These are phyloP conservation scores for Claviceps purpurea DNA, from an alignment of 2,329 filamentous ascomycete genomes.

Conservation along the genomic window DNA sequence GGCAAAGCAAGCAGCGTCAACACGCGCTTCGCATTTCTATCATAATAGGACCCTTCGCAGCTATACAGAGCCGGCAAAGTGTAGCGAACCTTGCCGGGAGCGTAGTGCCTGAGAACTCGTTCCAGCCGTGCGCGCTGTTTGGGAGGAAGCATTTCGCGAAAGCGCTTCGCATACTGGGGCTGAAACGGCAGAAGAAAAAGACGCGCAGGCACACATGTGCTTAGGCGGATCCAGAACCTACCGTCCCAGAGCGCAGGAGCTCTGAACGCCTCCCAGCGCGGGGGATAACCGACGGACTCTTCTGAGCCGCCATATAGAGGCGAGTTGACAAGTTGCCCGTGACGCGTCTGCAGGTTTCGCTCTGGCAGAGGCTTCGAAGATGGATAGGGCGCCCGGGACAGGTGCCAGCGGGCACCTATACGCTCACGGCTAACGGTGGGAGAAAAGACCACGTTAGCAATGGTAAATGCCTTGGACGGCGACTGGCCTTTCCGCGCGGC, in stretches of 20 bases:
- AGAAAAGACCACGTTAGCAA: conserved; percentile 25
- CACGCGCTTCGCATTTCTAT: conserved; percentile 8
- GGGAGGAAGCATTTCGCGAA: conserved; percentile 29
- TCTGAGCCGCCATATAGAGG: background rate
- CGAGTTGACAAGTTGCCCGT: conserved; percentile 6
- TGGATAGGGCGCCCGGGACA: conserved; percentile 33
- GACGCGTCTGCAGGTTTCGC: conserved; percentile 12
- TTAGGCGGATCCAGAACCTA: conserved; percentile 45
- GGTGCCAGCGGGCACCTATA: conserved; percentile 23
- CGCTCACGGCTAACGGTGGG: conserved; percentile 14
- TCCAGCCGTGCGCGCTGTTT: conserved; percentile 22
- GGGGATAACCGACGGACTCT: conserved; percentile 5
- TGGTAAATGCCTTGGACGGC: conserved; percentile 27
- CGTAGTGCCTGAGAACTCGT: conserved; percentile 31
- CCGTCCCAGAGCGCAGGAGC: conserved; percentile 38
- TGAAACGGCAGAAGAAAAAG: conserved; percentile 34
- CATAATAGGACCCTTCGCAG: conserved; percentile 15
- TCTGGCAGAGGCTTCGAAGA: conserved; percentile 21
- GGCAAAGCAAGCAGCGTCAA: conserved; percentile 38
- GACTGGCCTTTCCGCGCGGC: conserved; percentile 6
- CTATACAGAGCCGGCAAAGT: conserved; percentile 42
- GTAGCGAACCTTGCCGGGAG: conserved; percentile 41
- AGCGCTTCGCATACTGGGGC: conserved; percentile 29
- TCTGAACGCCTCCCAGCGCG: conserved; percentile 19
- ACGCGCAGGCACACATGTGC: conserved; percentile 26